These are phyloP conservation scores for Datisca glomerata DNA, from an alignment of 306 rosid species.

Conservation along the genomic window DNA sequence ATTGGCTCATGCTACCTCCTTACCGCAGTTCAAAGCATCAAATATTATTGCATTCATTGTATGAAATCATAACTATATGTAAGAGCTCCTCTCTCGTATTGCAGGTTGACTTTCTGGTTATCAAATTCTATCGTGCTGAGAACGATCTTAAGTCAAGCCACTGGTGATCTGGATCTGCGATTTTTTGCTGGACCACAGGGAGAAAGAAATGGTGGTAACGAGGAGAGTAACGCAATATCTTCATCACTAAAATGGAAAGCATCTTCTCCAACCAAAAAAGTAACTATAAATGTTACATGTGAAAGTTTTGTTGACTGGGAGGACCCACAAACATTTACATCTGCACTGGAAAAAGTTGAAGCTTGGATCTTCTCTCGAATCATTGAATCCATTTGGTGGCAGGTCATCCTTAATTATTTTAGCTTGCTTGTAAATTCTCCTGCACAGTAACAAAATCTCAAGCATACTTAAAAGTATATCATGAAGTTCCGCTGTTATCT, in stretches of 20 bases:
- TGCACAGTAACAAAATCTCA: conserved; percentile 1
- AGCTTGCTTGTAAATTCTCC: conserved; percentile 5
- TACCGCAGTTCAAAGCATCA: too few species aligned
- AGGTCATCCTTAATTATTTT: conserved; percentile 32
- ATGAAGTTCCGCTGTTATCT: conserved; percentile 13
- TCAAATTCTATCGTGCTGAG: conserved; percentile 73
- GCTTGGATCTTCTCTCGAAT: conserved; percentile 91
- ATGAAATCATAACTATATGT: not conserved
- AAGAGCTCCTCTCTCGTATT: conserved; percentile 1
- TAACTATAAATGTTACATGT: conserved; percentile 16
- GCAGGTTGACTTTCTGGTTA: conserved; percentile 87
- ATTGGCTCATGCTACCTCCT: too few species aligned
- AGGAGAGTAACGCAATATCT: conserved; percentile 26
- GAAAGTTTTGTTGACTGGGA: conserved; percentile 49
- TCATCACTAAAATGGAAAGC: conserved; percentile 54
- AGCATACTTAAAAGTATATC: conserved; percentile 2
- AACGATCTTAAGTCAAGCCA: conserved; percentile 54
- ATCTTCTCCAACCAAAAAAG: conserved; percentile 36
- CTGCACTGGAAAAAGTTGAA: conserved; percentile 77
- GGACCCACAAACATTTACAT: conserved; percentile 38
- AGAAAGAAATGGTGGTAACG: conserved; percentile 38
- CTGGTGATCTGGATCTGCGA: conserved; percentile 20
- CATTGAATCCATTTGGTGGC: conserved; percentile 99
- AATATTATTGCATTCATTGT: not conserved
- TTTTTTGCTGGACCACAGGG: conserved; percentile 24